Conservation (phyloP, 1,284 basidiomycete genomes). For the Melampsora larici-populina region DNA sequence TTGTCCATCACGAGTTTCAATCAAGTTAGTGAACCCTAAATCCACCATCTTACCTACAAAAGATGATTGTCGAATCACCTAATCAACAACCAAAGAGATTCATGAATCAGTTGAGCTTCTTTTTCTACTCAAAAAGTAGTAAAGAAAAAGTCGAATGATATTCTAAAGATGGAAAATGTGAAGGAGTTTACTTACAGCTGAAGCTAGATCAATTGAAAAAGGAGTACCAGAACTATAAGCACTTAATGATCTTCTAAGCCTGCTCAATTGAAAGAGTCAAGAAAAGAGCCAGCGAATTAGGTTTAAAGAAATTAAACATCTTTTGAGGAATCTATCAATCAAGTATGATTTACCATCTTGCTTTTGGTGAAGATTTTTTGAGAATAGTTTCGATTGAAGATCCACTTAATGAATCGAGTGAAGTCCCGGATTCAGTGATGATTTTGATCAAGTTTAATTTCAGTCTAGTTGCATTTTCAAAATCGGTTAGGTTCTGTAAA, state of each 20-base stretch:
- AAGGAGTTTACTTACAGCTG: conserved; percentile 2
- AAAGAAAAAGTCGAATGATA: not conserved
- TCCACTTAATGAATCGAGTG: not conserved
- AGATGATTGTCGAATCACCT: conserved; percentile 7
- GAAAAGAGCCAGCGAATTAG: not conserved
- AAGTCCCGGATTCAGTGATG: not conserved
- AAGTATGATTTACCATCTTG: not conserved
- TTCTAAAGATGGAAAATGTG: not conserved
- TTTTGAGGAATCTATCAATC: not conserved
- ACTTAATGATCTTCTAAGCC: not conserved
- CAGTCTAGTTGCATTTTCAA: not conserved
- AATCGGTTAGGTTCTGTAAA: not conserved
- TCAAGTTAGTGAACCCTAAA: not conserved
- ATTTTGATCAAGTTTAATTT: not conserved
- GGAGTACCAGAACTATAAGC: not conserved
- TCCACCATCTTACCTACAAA: conserved; percentile 2
- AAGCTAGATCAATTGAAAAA: conserved; percentile 6
- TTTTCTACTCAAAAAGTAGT: not conserved
- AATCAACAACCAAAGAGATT: not conserved
- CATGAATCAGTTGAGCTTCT: not conserved
- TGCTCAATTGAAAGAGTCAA: not conserved
- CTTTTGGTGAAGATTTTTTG: not conserved
- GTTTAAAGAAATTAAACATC: not conserved
- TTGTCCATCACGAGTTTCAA: not conserved
- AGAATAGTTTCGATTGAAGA: not conserved